Evolutionary conservation across 352 stramenopile species (phyloP), one percentile per base, ranked within the genome.

Genomic region (Peronospora belbahrii): DNA sequence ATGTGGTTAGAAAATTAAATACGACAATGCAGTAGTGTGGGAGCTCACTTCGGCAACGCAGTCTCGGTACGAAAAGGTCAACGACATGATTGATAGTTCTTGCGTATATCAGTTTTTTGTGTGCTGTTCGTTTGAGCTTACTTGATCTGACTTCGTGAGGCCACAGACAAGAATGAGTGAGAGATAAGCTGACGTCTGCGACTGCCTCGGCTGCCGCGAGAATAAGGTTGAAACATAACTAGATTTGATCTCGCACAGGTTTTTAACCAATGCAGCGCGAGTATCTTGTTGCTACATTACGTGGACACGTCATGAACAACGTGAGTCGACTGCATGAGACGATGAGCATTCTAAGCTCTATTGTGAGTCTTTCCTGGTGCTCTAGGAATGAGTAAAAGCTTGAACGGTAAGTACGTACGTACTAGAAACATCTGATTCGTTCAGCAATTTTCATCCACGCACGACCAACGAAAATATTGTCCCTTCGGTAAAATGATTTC

Each of bases 31-130:
- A 32, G 11, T 10, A 14, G 6, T 32, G 13, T 6, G 17, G 18
- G 15, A 30, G 6, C 22, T 41, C 17, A 71, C 62, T 35, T 71
- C 33, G 24, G 57, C 42, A 28, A 65, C 41, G 45, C 58, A 68
- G 35, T 71, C 58, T 40, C 56, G 55, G 49, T 71, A 71, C 53
- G 62, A 67, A 28, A 67, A 66, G 22, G 41, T 33, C 0, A 42
- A 41, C 19, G 56, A 59, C 55, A 64, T 64, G n/a, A 23, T 4
- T 18, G 19, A 24, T n/a, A 15, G 13, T 31, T 31, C 2, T 17
- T 25, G 30, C 13, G 45, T 23, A 36, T 36, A 4, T 13, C 23
- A 10, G 31, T 17, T n/a, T 8, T 17, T 19, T 37, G 31, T 4
- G 6, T 20, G n/a, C 10, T 17, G 17, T 36, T 9, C 17, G 2